phyloP scores from a whole-genome alignment of 2,329 filamentous ascomycete genomes.

The Emmonsia crescens region DNA sequence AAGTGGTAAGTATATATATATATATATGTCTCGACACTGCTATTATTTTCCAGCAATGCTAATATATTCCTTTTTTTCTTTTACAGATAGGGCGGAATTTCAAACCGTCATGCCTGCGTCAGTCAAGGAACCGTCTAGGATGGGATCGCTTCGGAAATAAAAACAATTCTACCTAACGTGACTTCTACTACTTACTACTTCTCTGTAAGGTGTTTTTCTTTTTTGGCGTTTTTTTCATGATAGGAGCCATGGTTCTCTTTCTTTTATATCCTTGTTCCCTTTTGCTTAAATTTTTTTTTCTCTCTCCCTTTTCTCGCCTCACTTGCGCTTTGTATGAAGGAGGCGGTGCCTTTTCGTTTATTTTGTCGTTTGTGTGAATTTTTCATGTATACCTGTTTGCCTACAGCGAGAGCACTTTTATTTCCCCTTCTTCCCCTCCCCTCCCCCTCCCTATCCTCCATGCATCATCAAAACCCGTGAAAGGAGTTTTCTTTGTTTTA shows the following conservation, averaged over 20 bases:
- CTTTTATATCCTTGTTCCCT: neutral
- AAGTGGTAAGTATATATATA: slow-evolving; percentile 47
- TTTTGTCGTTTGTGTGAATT: neutral
- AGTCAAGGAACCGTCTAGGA: slow-evolving; percentile 29
- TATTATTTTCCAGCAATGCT: neutral
- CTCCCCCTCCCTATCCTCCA: too few relatives aligned
- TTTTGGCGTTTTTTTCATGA: neutral
- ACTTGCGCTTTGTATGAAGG: neutral
- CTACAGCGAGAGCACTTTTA: neutral
- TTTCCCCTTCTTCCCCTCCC: too few relatives aligned
- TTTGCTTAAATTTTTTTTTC: neutral
- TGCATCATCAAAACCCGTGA: neutral
- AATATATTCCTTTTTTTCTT: slow-evolving; percentile 2
- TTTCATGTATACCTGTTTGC: neutral
- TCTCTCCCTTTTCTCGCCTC: neutral
- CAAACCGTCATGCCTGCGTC: slow-evolving; percentile 29
- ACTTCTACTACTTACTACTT: neutral
- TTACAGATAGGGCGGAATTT: slow-evolving; percentile 28
- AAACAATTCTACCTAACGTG: neutral
- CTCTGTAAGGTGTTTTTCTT: neutral
- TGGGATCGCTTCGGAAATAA: slow-evolving; percentile 31
- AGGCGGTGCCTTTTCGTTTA: neutral
- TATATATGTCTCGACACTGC: neutral
- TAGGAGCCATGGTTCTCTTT: too few relatives aligned
- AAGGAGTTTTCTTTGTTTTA: neutral